A percentile compares a stretch with the other conserved stretches of the same genome.
These are phyloP conservation scores for Paracorniculantispora psalliotae DNA, from an alignment of 2,329 filamentous ascomycete species.

Conservation along the genomic window DNA sequence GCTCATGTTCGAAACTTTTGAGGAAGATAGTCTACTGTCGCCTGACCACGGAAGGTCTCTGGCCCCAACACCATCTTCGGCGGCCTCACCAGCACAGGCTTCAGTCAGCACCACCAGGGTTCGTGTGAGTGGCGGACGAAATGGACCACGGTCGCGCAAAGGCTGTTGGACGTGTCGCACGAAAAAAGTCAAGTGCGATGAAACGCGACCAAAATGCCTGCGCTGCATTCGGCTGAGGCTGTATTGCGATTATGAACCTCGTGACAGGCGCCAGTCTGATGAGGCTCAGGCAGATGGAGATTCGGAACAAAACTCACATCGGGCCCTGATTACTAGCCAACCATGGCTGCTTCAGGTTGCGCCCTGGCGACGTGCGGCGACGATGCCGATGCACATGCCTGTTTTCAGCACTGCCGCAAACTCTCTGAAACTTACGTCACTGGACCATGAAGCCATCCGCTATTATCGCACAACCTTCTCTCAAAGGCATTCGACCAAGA, in stretches of 20 bases:
- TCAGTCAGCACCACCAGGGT: not conserved
- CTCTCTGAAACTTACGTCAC: slow-evolving; percentile 23
- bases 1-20: not conserved
- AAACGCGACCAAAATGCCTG: slow-evolving; percentile 23
- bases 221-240: slow-evolving; percentile 24
- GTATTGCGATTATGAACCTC: slow-evolving; percentile 26
- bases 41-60: not conserved
- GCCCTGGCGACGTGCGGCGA: not conserved
- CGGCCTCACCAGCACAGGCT: not conserved
- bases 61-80: not conserved
- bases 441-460: slow-evolving; percentile 31
- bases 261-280: not conserved
- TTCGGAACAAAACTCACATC: not conserved
- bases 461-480: slow-evolving; percentile 33
- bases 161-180: slow-evolving; percentile 27
- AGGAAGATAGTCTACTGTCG: not conserved
- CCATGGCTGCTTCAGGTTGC: slow-evolving; percentile 1
- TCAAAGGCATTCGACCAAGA: slow-evolving; percentile 32
- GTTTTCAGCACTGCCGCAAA: slow-evolving; percentile 18
- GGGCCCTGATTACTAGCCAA: not conserved
- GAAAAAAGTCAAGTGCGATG: slow-evolving; percentile 31
- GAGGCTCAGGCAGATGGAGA: not conserved
- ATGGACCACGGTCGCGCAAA: slow-evolving; percentile 18
- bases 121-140: slow-evolving; percentile 5
- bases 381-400: slow-evolving; percentile 10